Conservation (phyloP, 768 basidiomycete genomes). For the Sistotremastrum suecicum region DNA sequence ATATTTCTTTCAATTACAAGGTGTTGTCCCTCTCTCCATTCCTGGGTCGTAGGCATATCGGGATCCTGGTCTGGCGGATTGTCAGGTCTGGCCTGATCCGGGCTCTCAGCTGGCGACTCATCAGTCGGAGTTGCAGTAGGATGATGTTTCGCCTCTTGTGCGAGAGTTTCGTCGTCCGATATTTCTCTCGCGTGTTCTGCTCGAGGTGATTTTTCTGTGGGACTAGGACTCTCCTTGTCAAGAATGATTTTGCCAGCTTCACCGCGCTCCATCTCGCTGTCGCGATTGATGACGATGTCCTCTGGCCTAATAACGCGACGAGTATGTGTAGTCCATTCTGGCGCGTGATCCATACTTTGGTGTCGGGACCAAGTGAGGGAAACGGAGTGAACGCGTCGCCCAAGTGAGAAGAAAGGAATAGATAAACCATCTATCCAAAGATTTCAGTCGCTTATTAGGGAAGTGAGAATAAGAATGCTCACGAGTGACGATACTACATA, state of each 20-base stretch:
- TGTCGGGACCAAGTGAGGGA: slow-evolving; percentile 85
- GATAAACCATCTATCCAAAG: slow-evolving; percentile 52
- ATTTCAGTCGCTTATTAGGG: slow-evolving; percentile 63
- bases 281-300: slow-evolving; percentile 78
- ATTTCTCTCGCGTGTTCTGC: slow-evolving; percentile 6
- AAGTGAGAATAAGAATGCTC: slow-evolving; percentile 91
- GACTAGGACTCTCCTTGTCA: slow-evolving; percentile 12
- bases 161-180: slow-evolving; percentile 14
- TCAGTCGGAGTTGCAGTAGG: background rate
- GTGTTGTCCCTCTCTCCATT: slow-evolving; percentile 64
- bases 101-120: background rate
- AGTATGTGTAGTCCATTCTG: slow-evolving; percentile 79
- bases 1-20: slow-evolving; percentile 46
- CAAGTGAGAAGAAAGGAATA: slow-evolving; percentile 89
- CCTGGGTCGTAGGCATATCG: slow-evolving; percentile 18
- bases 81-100: slow-evolving; percentile 2
- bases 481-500: slow-evolving; percentile 77
- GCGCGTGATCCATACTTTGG: slow-evolving; percentile 32
- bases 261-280: slow-evolving; percentile 43
- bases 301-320: slow-evolving; percentile 55
- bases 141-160: slow-evolving; percentile 13
- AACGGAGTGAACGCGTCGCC: slow-evolving; percentile 80
- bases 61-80: slow-evolving; percentile 31
- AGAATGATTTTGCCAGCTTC: slow-evolving; percentile 16
- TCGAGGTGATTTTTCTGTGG: slow-evolving; percentile 7